A percentile compares a stretch with the other conserved stretches of the same genome.
phyloP scores from a whole-genome alignment of 345 rosid species.

The Brassica juncea region DNA sequence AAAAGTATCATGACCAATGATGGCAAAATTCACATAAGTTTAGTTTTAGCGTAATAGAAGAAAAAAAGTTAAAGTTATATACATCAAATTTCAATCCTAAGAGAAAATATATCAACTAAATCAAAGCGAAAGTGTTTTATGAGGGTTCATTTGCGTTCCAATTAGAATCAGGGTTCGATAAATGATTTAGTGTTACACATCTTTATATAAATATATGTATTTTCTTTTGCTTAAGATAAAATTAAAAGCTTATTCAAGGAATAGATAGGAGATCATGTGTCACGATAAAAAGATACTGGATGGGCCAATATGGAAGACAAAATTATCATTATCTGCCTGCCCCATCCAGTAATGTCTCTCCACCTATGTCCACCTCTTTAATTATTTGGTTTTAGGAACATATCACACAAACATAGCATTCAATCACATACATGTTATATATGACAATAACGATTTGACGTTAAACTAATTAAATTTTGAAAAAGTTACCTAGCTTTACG shows the following conservation, averaged over 20 bases:
- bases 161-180: neutral
- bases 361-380: constrained; percentile 28
- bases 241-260: neutral
- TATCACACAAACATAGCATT: constrained; percentile 4
- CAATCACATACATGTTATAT: neutral
- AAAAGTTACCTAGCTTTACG: neutral
- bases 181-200: neutral
- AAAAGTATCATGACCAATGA: neutral
- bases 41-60: neutral
- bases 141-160: neutral
- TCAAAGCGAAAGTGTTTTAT: neutral
- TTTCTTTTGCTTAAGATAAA: neutral
- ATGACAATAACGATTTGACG: neutral
- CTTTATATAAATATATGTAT: neutral
- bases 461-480: neutral
- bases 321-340: constrained; percentile 37
- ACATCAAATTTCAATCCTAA: neutral
- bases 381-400: neutral
- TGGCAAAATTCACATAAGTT: neutral
- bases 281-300: constrained; percentile 27
- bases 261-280: constrained; percentile 16
- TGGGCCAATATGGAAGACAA: constrained; percentile 33
- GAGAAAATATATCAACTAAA: neutral
- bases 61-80: neutral
- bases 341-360: constrained; percentile 38